Conservation (phyloP, 805 yeast genomes). For the Pichia gijzeniarum region DNA sequence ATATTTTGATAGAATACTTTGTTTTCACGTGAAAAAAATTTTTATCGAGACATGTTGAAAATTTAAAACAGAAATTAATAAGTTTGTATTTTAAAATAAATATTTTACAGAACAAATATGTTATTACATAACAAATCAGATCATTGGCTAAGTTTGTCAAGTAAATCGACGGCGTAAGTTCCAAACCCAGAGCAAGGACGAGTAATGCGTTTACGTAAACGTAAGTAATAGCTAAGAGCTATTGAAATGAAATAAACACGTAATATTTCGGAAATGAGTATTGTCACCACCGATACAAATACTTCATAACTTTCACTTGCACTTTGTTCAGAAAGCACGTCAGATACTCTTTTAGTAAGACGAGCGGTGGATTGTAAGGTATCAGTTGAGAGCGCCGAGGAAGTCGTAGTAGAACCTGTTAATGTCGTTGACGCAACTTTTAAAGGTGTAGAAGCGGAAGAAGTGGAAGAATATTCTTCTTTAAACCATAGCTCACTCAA, state of each 20-base stretch:
- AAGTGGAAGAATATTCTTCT: slow-evolving; percentile 6
- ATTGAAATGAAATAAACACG: slow-evolving; percentile 58
- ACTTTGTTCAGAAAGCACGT: slow-evolving; percentile 41
- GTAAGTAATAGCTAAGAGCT: slow-evolving; percentile 29
- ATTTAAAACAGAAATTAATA: too few species aligned
- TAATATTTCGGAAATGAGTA: slow-evolving; percentile 39
- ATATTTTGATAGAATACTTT: not conserved
- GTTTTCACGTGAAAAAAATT: not conserved
- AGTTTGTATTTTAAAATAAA: too few species aligned
- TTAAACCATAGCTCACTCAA: slow-evolving; percentile 72
- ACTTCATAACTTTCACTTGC: slow-evolving; percentile 57
- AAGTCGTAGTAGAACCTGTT: too few species aligned
- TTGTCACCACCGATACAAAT: slow-evolving; percentile 47
- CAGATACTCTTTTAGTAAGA: slow-evolving; percentile 17
- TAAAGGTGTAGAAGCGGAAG: not conserved
- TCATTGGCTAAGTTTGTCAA: slow-evolving; percentile 4
- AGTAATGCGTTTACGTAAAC: slow-evolving; percentile 8
- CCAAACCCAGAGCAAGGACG: slow-evolving; percentile 8
- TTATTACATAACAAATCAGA: too few species aligned
- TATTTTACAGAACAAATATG: too few species aligned
- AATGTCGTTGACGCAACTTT: not conserved
- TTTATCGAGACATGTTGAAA: too few species aligned
- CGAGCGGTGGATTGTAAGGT: not conserved
- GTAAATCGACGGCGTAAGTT: not conserved
- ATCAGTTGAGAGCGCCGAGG: too few species aligned